Conservation (phyloP, 192 early-diverging fungal genomes). For the Coemansia sp. region DNA sequence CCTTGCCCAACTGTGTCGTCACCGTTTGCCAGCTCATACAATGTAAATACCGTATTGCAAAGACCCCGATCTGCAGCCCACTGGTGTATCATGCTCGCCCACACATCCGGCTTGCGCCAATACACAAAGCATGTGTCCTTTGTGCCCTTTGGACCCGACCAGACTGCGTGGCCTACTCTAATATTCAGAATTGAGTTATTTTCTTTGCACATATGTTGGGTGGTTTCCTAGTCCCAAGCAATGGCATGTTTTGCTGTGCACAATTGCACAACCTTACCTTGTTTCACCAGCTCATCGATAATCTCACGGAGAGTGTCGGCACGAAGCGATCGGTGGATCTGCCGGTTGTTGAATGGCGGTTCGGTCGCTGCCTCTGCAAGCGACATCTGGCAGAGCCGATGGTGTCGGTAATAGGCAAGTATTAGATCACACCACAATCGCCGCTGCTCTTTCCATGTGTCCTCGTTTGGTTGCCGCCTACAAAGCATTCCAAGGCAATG, state of each 20-base stretch:
- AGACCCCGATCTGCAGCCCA: constrained; percentile 80
- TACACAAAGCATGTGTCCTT: constrained; percentile 64
- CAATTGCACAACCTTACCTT: constrained; percentile 54
- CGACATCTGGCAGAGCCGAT: constrained; percentile 62
- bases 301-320: constrained; percentile 69
- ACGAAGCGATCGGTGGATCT: constrained; percentile 63
- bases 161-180: constrained; percentile 56
- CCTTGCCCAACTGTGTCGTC: constrained; percentile 74
- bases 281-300: constrained; percentile 70
- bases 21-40: constrained; percentile 86
- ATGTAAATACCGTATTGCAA: constrained; percentile 78
- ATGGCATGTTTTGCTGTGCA: no score
- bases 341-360: constrained; percentile 67
- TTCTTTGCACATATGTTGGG: no score
- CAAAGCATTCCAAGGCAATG: background rate
- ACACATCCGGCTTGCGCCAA: constrained; percentile 90
- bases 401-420: constrained; percentile 65
- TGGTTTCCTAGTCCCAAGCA: no score
- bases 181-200: no score
- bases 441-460: constrained; percentile 82
- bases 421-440: constrained; percentile 78
- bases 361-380: constrained; percentile 57
- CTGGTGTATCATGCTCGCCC: constrained; percentile 76
- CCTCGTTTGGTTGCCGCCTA: constrained; percentile 75
- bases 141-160: constrained; percentile 43